Conservation (phyloP, 495 filamentous ascomycete species). For the Daldinia grandis region DNA sequence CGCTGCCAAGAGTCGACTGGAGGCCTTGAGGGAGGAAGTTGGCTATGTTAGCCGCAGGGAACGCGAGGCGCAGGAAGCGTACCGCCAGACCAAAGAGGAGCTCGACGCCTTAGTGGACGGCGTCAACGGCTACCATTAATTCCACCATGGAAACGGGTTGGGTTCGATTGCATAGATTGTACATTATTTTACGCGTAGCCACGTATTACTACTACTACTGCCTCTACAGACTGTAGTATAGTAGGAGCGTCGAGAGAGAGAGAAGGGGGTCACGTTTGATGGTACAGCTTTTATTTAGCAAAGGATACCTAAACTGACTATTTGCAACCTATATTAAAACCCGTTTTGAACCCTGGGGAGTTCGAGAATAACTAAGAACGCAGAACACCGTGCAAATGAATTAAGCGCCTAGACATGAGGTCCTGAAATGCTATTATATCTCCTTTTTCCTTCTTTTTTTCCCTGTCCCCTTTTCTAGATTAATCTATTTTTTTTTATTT, state of each 20-base stretch:
- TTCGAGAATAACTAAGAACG: background rate
- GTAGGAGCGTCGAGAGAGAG: background rate
- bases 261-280: background rate
- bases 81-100: constrained; percentile 78
- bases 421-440: background rate
- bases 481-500: background rate
- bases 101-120: constrained; percentile 66
- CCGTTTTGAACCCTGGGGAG: background rate
- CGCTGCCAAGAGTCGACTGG: constrained; percentile 75
- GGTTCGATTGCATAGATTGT: constrained; percentile 16
- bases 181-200: constrained; percentile 14
- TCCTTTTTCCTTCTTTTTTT: background rate
- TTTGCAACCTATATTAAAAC: background rate
- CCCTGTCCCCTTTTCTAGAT: background rate
- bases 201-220: background rate
- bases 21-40: constrained; percentile 81
- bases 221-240: constrained; percentile 1
- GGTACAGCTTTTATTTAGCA: background rate
- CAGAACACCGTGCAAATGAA: constrained; percentile 1
- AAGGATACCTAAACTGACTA: constrained; percentile 19
- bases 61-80: constrained; percentile 89
- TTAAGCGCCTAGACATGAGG: background rate
- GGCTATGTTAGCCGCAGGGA: constrained; percentile 82
- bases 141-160: background rate
- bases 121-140: constrained; percentile 53